Evolutionary conservation across 495 filamentous ascomycete genomes (phyloP).

Genomic region (Penicillium riverlandense): DNA sequence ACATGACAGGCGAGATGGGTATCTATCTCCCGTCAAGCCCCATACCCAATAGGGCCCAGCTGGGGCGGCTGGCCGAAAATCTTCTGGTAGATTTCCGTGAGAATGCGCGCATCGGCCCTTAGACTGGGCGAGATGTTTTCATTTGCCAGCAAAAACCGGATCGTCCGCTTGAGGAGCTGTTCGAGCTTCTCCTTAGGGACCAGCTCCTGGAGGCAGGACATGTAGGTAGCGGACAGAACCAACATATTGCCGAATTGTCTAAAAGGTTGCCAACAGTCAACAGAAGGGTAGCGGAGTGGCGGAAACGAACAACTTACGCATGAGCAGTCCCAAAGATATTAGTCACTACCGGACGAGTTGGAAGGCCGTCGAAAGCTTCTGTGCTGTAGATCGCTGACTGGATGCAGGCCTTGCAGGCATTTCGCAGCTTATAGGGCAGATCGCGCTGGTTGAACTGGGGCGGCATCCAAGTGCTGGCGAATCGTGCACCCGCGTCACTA

Average conservation of each 20-base stretch:
- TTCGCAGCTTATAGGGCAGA: constrained; percentile 33
- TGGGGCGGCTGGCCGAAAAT: constrained; percentile 29
- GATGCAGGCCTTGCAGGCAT: constrained; percentile 53
- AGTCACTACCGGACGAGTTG: constrained; percentile 71
- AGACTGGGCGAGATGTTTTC: constrained; percentile 62
- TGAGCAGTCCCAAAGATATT: constrained; percentile 95
- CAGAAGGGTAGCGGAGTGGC: not conserved
- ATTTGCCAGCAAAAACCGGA: constrained; percentile 57
- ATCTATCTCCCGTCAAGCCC: not conserved
- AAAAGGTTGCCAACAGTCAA: constrained; percentile 3
- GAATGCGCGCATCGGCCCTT: constrained; percentile 56
- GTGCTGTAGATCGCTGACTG: constrained; percentile 78
- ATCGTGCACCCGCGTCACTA: constrained; percentile 26
- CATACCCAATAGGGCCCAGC: constrained; percentile 6
- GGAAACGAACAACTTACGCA: constrained; percentile 61
- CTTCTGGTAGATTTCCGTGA: constrained; percentile 53
- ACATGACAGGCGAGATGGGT: not conserved
- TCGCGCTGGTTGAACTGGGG: constrained; percentile 16
- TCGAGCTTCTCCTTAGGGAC: constrained; percentile 46
- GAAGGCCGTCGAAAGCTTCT: constrained; percentile 68
- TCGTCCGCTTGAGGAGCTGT: constrained; percentile 52
- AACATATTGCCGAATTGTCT: constrained; percentile 98
- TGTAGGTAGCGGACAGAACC: constrained; percentile 72
- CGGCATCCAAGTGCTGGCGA: constrained; percentile 6
- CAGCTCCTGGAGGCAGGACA: constrained; percentile 46